Evolutionary conservation across 2,329 filamentous ascomycete species (phyloP), one percentile per base, ranked within the genome.

Genomic region (Aspergillus niger): DNA sequence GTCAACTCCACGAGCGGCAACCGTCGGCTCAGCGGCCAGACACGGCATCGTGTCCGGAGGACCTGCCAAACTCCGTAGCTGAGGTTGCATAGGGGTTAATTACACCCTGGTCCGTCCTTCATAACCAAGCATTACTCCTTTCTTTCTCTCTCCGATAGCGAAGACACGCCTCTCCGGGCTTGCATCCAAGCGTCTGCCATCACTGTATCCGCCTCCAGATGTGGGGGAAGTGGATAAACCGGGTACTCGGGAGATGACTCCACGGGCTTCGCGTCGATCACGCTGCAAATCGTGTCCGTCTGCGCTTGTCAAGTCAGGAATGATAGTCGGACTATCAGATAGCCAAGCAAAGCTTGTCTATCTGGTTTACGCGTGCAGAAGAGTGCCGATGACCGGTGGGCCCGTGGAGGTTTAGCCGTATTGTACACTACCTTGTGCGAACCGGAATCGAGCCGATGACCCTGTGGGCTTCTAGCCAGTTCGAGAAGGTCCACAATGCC

Each of bases 1-100:
- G 20, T 50, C 47, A 50, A 24, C 47, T 50, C 47, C 47, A 50
- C 47, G 53, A 30, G 53, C 53, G 53, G 53, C 24, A 55, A 55
- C 15, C 53, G 53, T 55, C 53, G 53, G 51, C 51, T 8, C 51
- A 28, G 51, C 51, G 51, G 53, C 39, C 47, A 55, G 53, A 39
- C n/a, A 32, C 53, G 53, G 53, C 39, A 55, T 47, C 44, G 39
- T 15, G 38, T 10, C 53, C 39, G 47, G 47, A 50, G 47, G 11
- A n/a, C 47, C 26, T 28, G 7, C 15, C 26, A 26, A n/a, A 50
- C 47, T 50, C 47, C 47, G 47, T 15, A 28, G 24, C 26, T 50
- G 24, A 30, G 26, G 26, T 50, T 50, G 26, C 47, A 50, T 50
- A 50, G 47, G 28, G 26, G 26, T 8, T 36, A 36, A 15, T 36